Evolutionary conservation across 1,284 basidiomycete species (phyloP), one percentile per base, ranked within the genome.

Genomic region (Lentinula novae-zelandiae): DNA sequence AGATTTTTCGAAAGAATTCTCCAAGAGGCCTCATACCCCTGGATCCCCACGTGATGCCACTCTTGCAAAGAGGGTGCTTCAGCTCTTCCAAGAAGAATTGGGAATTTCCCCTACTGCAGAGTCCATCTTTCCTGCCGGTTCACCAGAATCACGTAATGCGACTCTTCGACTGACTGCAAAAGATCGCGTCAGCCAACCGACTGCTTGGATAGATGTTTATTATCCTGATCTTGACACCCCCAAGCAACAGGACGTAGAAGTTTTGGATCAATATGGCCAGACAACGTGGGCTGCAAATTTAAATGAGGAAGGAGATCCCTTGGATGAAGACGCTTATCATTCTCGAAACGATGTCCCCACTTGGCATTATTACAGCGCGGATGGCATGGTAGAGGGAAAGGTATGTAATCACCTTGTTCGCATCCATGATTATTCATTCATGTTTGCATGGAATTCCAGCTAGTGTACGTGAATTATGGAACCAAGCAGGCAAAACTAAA

Each of bases 391-490:
- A 22, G 72, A 78, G 46, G 94, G 91, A 1, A 79, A 82, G 49
- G 54, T 65, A 50, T 6, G 57, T 17, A 17, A 22, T 17, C 33
- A 13, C 40, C 13, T 31, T 57, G 2, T 15, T n/a, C 5, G 13
- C n/a, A 31, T 5, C 5, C 9, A 10, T 3, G 12, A 13, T n/a
- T 31, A 38, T n/a, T n/a, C 13, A 42, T 15, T 42, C 36, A 38
- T 38, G 36, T 9, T 38, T 38, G 7, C 46, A 38, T 27, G 38
- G 13, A 10, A 27, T 27, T 51, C 17, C 20, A 78, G 68, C 76
- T 95, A 22, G 80, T 97, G 12, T 95, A 94, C 67, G 95, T 85
- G 0, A 89, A 92, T 63, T 93, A 93, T 64, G 93, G 94, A 1
- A 77, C 77, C 5, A 90, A 90, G 72, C 81, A 86, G 67, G 83